A percentile compares a stretch with the other conserved stretches of the same genome.
Conservation (phyloP, 2,329 filamentous ascomycete genomes). For the Seiridium cupressi region DNA sequence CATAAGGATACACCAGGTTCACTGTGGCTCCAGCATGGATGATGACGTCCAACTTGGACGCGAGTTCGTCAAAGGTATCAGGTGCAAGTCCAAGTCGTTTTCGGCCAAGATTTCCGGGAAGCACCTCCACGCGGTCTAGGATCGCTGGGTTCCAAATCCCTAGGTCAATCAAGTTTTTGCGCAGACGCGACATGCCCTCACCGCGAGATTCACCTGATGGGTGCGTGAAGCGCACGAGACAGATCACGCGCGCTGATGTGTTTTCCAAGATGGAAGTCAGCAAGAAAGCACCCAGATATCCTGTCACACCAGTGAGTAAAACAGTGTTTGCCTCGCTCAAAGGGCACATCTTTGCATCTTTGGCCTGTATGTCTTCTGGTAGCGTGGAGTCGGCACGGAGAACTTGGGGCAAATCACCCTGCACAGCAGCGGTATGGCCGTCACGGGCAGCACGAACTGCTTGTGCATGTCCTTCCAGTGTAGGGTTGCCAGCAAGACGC, state of each 20-base stretch:
- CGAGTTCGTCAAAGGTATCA: conserved; percentile 64
- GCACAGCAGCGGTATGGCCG: conserved; percentile 71
- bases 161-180: conserved; percentile 74
- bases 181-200: conserved; percentile 68
- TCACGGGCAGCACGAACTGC: conserved; percentile 70
- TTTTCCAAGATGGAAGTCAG: conserved; percentile 66
- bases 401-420: conserved; percentile 71
- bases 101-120: conserved; percentile 70
- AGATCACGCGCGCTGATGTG: conserved; percentile 68
- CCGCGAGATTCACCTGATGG: conserved; percentile 62
- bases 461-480: conserved; percentile 69
- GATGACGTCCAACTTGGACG: conserved; percentile 66
- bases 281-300: conserved; percentile 74
- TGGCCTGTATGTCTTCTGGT: conserved; percentile 66
- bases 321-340: conserved; percentile 67
- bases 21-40: conserved; percentile 77
- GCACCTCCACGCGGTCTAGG: conserved; percentile 73
- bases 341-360: conserved; percentile 50
- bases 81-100: conserved; percentile 67
- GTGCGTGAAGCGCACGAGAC: conserved; percentile 71
- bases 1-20: conserved; percentile 80
- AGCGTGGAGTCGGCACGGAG: conserved; percentile 65
- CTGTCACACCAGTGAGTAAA: conserved; percentile 72
- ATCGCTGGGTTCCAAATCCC: conserved; percentile 76
- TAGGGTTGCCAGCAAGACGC: conserved; percentile 69